Base-by-base conservation (phyloP, 371 early-diverging fungal species). In the Lichtheimia ramosa region DNA sequence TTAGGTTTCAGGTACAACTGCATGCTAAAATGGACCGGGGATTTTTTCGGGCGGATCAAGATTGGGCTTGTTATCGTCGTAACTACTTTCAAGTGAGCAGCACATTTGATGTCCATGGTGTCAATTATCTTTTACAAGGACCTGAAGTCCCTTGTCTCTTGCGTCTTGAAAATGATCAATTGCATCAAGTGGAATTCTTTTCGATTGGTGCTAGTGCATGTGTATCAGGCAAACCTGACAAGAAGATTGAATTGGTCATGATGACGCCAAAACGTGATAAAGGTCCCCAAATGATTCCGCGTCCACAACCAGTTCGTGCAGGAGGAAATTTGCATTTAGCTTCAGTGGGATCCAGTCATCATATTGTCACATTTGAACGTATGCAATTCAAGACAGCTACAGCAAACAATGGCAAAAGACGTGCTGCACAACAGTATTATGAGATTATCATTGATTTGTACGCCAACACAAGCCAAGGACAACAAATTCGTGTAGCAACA, bases 341-440 rank as follows among this genome's bases (percentile, higher is more conserved):
- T 27, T 65, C 72, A 3, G 68, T 71, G 12, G 72, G 72, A 8
- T 54, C 68, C 2, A 68, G 58, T 25, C 77, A 71, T 34, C 71
- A 63, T 48, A 69, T 87, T 2, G 84, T 80, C 8, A 85, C 86
- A 14, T 94, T 90, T 68, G 93, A 94, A 64, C 87, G 95, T 5
- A 74, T 94, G 23, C 95, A 94, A 76, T 94, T 94, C 84, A 92
- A 92, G 74, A 85, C 88, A 0, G 91, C 94, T 27, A 94, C 95
- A 0, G 91, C 91, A 43, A 93, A 92, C 72, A 93, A 91, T 57
- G 91, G 90, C 57, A 88, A 88, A 64, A 84, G 91, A 41, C 77
- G 74, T 13, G 89, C 91, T 43, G 88, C 92, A 0, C 94, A 93
- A 68, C 94, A 93, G 69, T 92, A 89, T 72, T 89, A 90, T 66